Percentiles rank a stretch among this genome's conserved stretches.
Evolutionary conservation across 106 monocot genomes (phyloP).

Genomic region (Acorus calamus): DNA sequence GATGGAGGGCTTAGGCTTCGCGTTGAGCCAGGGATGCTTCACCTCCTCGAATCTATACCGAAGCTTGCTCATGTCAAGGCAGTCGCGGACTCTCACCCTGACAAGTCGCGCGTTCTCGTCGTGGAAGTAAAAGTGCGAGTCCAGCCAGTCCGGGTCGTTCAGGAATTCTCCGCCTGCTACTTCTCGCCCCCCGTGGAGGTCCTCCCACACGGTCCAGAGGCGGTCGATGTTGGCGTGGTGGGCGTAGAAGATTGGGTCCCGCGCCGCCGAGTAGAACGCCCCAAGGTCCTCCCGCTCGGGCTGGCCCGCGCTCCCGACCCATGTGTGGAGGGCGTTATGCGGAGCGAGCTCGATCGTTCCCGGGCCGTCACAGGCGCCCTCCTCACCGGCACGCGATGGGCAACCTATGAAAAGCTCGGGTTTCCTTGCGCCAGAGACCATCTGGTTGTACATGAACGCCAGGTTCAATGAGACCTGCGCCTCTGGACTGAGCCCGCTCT

Average conservation of each 20-base stretch:
- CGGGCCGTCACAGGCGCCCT: slow-evolving; percentile 2
- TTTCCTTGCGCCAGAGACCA: slow-evolving; percentile 17
- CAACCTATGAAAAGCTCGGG: slow-evolving; percentile 26
- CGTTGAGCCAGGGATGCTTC: slow-evolving; percentile 4
- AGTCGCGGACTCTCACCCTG: slow-evolving; percentile 15
- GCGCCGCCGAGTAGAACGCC: no score
- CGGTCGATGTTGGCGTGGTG: no score
- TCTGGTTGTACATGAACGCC: slow-evolving; percentile 25
- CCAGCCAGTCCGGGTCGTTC: no score
- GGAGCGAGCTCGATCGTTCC: no score
- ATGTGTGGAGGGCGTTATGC: no score
- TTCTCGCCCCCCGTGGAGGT: no score
- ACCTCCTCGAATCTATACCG: slow-evolving; percentile 6
- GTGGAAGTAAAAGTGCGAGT: no score
- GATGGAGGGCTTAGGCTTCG: neutral
- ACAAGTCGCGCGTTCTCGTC: neutral
- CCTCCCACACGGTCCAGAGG: no score
- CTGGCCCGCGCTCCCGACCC: no score
- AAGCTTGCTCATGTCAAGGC: slow-evolving; percentile 7
- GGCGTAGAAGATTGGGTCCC: no score
- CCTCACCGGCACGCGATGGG: slow-evolving; percentile 6
- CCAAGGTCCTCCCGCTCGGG: no score
- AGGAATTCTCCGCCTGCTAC: no score
- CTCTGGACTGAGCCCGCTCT: neutral
- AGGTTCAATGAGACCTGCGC: slow-evolving; percentile 14